Base-by-base conservation (phyloP, 805 yeast species). In the Candida qinlingensis region DNA sequence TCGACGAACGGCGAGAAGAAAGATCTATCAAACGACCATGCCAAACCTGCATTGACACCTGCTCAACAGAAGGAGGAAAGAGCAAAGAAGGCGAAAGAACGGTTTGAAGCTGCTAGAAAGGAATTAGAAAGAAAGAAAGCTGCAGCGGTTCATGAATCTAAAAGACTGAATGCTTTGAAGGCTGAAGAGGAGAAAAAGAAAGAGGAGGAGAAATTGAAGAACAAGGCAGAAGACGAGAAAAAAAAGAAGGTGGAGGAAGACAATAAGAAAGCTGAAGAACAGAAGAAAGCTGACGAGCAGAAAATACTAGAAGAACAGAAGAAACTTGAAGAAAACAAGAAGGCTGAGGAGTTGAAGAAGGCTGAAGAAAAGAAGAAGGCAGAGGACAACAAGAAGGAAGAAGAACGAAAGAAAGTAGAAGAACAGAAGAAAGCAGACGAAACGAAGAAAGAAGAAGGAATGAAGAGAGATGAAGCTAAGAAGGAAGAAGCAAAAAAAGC, bases 61-160 rank as follows among this genome's bases (percentile, higher is more conserved):
- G 33, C 42, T 27, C 42, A 13, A 9, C 13, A 8, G 13, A 27
- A 25, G 8, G 39, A 35, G 29, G 25, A 35, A n/a, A 42, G 36
- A 11, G 28, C 45, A 5, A 39, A 28, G 9, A 30, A 12, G 27
- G 42, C 46, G 4, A 44, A 36, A 35, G 30, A 30, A 13, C 41
- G 40, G 27, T 31, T 46, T 29, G 48, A 50, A 12, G 48, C 26
- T 5, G 53, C 53, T 33, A 46, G 45, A 43, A 44, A 38, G 34
- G 45, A 39, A 10, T 39, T 50, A 4, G 47, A 47, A 11, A 37
- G 27, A 6, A 45, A 42, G 30, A 41, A 38, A 29, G 27, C 12
- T 7, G 46, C 41, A 9, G 28, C 44, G 5, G 34, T n/a, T 7
- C 35, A 31, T 28, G 39, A 42, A 10, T 33, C 44, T 4, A 47